Percentiles rank a stretch among this genome's conserved stretches.
phyloP scores from a whole-genome alignment of 345 rosid genomes.

The Noccaea caerulescens region DNA sequence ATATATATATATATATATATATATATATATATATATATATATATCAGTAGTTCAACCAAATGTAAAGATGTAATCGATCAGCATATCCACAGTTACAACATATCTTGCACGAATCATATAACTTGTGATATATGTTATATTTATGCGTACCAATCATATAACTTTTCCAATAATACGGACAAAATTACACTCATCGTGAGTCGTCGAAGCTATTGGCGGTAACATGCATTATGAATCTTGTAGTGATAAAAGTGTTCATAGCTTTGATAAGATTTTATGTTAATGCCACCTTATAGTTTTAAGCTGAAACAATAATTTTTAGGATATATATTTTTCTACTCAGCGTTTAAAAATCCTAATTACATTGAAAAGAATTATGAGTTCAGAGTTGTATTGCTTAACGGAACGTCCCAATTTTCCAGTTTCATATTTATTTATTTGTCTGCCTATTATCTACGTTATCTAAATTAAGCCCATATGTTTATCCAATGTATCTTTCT shows the following conservation, averaged over 20 bases:
- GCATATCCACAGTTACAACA: background rate
- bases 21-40: too few species aligned
- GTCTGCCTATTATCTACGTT: background rate
- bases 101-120: constrained; percentile 24
- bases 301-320: too few species aligned
- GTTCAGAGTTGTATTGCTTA: constrained; percentile 5
- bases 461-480: background rate
- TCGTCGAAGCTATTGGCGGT: constrained; percentile 24
- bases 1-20: too few species aligned
- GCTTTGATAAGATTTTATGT: too few species aligned
- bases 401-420: constrained; percentile 10
- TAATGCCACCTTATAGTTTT: too few species aligned
- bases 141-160: constrained; percentile 14
- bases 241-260: background rate
- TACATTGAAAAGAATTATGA: too few species aligned
- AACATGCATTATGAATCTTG: constrained; percentile 34
- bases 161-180: constrained; percentile 16
- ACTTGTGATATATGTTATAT: background rate
- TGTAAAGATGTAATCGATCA: background rate
- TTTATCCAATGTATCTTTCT: background rate
- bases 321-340: too few species aligned
- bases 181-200: constrained; percentile 17
- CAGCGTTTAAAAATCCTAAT: too few species aligned
- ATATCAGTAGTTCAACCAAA: background rate
- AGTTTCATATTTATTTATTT: background rate